Evolutionary conservation across 2,329 filamentous ascomycete genomes (phyloP), one percentile per base, ranked within the genome.

Genomic region (Penicillium sp.): DNA sequence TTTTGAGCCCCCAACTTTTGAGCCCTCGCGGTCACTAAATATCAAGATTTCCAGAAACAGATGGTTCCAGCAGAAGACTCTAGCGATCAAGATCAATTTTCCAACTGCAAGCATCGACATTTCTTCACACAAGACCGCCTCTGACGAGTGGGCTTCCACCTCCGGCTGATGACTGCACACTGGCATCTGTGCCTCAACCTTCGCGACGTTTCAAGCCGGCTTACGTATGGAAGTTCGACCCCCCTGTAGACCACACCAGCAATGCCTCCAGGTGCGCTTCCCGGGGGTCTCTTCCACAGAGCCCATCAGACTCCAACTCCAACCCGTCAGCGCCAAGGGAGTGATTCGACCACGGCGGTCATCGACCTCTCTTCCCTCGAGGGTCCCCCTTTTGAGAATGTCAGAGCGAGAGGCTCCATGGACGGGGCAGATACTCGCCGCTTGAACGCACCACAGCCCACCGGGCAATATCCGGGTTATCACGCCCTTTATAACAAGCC

Each of bases 351-450:
- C 24, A 9, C 26, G 5, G 43, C 46, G n/a, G n/a, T 41, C 40
- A 60, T 63, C 60, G 66, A 69, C 46, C 60, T 69, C 24, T 69
- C 66, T 8, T 66, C 63, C 8, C 56, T 69, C 2, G 66, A 67
- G 54, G 66, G 66, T 3, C 63, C 63, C 38, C 65, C 64, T 2
- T 56, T 68, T 25, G 32, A 50, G 9, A 55, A 65, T 40, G 36
- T 54, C 7, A 55, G 53, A 41, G 57, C 58, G 40, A 46, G 50
- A 25, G 28, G 49, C 4, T 40, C 41, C 4, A 45, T 38, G 18
- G 36, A 50, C 27, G n/a, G 39, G 2, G 42, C 38, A 3, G 27
- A 28, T 3, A 34, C 49, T 43, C 45, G 42, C 43, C 39, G 47
- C 24, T 44, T 38, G 9, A 43, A 40, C 11, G 43, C 41, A 13